These are phyloP conservation scores for Penicillium crustosum DNA, from an alignment of 2,329 filamentous ascomycete species.

Conservation along the genomic window DNA sequence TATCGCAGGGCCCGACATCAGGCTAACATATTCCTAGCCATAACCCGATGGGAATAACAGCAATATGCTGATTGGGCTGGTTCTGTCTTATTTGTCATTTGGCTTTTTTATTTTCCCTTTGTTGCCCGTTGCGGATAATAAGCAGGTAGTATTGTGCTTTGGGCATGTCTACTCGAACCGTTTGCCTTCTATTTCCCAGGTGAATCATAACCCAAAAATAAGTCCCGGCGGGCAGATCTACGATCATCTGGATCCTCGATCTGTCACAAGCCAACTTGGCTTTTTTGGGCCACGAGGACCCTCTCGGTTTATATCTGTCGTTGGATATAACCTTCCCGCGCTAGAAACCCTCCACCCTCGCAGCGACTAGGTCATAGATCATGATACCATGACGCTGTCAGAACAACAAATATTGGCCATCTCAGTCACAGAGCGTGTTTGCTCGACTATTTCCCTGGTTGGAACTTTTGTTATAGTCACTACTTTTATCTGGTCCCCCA, in stretches of 20 bases:
- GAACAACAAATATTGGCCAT: conserved; percentile 53
- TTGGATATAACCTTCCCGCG: conserved; percentile 1
- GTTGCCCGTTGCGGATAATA: not conserved
- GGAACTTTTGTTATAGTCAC: conserved; percentile 70
- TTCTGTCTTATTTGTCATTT: not conserved
- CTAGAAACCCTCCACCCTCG: not conserved
- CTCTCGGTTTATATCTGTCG: not conserved
- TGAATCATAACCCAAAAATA: not conserved
- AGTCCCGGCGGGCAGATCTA: not conserved
- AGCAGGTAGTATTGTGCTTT: conserved; percentile 3
- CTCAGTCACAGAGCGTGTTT: conserved; percentile 63
- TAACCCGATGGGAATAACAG: not conserved
- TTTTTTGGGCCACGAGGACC: not conserved
- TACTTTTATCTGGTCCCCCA: conserved; percentile 66
- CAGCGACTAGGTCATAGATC: not conserved
- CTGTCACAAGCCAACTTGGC: not conserved
- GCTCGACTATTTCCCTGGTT: conserved; percentile 68
- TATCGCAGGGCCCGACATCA: not conserved
- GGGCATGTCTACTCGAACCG: not conserved
- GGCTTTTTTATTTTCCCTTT: not conserved
- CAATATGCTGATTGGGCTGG: not conserved
- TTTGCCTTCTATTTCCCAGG: not conserved
- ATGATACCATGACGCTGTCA: conserved; percentile 31
- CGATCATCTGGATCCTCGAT: not conserved
- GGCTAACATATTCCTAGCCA: not conserved